phyloP scores from a whole-genome alignment of 345 rosid genomes.

The Populus euphratica region DNA sequence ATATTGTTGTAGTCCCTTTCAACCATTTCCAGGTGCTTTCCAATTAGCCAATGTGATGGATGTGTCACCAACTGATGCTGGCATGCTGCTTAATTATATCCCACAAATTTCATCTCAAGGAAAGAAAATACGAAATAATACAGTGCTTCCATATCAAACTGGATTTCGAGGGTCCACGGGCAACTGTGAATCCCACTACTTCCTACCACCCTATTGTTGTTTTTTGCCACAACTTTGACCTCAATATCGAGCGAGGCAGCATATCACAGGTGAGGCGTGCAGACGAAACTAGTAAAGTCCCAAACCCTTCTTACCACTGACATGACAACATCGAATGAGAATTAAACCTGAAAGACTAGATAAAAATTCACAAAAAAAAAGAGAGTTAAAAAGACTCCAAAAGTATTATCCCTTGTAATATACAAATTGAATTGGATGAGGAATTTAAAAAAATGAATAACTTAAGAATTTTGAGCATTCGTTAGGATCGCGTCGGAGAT shows the following conservation, averaged over 20 bases:
- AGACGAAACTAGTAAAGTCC: background rate
- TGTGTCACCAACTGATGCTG: background rate
- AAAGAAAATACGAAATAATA: too few species aligned
- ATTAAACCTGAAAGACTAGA: background rate
- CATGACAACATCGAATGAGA: background rate
- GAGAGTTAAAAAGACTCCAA: background rate
- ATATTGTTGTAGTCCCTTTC: background rate
- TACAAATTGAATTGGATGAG: background rate
- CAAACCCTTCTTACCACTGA: background rate
- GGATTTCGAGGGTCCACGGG: too few species aligned
- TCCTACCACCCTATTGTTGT: too few species aligned
- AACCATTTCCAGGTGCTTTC: background rate
- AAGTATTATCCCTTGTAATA: background rate
- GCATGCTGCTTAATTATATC: background rate
- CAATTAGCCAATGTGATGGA: background rate
- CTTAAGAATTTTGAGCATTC: background rate
- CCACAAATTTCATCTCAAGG: background rate
- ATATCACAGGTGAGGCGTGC: background rate
- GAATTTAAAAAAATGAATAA: background rate
- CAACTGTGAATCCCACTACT: too few species aligned
- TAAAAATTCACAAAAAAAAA: background rate
- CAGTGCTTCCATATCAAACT: too few species aligned
- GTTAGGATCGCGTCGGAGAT: conserved; percentile 5
- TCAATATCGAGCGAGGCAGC: background rate
- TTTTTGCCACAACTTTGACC: background rate